Base-by-base conservation (phyloP, 768 basidiomycete species). In the Naganishia antarctica region DNA sequence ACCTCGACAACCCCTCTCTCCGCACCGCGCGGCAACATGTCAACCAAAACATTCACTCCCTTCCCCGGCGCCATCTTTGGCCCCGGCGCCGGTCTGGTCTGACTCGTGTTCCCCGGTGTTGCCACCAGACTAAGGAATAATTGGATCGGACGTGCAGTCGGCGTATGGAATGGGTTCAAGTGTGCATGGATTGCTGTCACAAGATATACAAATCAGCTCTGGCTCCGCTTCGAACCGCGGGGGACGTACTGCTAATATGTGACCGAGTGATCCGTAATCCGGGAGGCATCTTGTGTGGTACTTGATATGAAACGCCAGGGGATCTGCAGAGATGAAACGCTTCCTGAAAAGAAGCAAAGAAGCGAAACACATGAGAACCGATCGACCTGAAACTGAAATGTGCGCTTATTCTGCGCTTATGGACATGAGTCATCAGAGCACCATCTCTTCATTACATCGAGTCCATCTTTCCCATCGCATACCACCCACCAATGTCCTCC, bases 141-240 rank as follows among this genome's bases (percentile, higher is more conserved):
- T 31, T 58, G 60, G n/a, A 62, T 47, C 21, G 66, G 51, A 15
- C 66, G 60, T 13, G 66, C 43, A 18, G 66, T 67, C 16, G 61
- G n/a, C 15, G 66, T 15, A 28, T 67, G 66, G 57, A 67, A 67
- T 25, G 66, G 66, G 60, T 67, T 67, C 23, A 67, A 23, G 15
- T 51, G 43, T 15, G 66, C 66, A 28, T 62, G 50, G 37, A 67
- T 59, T 1, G 66, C 66, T 67, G 26, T 4, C n/a, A n/a, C n/a
- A n/a, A n/a, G n/a, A n/a, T n/a, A n/a, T n/a, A n/a, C n/a, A n/a
- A n/a, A n/a, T n/a, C n/a, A n/a, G n/a, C n/a, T n/a, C n/a, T n/a
- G n/a, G n/a, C n/a, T n/a, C n/a, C n/a, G n/a, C n/a, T n/a, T n/a
- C n/a, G 43, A 15, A 13, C 13, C 9, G 48, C 16, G 32, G 25